A percentile compares a stretch with the other conserved stretches of the same genome.
Conservation (phyloP, 2,329 filamentous ascomycete species). For the Cadophora luteo-olivacea region DNA sequence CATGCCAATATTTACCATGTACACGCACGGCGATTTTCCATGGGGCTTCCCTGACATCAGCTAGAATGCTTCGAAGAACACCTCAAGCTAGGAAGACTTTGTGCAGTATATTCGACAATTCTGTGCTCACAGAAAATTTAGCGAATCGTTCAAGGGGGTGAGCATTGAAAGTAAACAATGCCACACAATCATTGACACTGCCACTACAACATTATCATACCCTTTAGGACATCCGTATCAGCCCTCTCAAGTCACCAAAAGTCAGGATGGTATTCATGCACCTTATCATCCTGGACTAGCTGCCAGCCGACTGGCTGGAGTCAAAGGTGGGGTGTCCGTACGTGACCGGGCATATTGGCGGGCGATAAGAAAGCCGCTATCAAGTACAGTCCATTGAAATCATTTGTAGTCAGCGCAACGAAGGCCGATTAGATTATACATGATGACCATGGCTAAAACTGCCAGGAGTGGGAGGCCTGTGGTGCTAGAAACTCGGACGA, state of each 20-base stretch:
- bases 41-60: not conserved
- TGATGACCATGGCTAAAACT: not conserved
- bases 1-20: not conserved
- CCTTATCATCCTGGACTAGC: not conserved
- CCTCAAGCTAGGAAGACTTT: not conserved
- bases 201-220: not conserved
- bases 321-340: constrained; percentile 11
- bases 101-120: not conserved
- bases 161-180: not conserved
- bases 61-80: not conserved
- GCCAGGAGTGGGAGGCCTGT: constrained; percentile 15
- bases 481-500: not conserved
- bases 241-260: not conserved
- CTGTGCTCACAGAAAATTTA: not conserved
- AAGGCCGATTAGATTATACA: constrained; percentile 1
- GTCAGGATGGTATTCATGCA: too few species aligned
- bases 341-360: not conserved
- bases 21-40: not conserved
- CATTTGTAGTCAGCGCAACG: not conserved
- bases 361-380: constrained; percentile 6
- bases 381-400: not conserved
- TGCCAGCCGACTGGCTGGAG: not conserved
- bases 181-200: not conserved
- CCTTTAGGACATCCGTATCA: not conserved
- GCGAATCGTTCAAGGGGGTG: not conserved